Conservation (phyloP, 2,329 filamentous ascomycete species). For the Ophiocordyceps unilateralis region DNA sequence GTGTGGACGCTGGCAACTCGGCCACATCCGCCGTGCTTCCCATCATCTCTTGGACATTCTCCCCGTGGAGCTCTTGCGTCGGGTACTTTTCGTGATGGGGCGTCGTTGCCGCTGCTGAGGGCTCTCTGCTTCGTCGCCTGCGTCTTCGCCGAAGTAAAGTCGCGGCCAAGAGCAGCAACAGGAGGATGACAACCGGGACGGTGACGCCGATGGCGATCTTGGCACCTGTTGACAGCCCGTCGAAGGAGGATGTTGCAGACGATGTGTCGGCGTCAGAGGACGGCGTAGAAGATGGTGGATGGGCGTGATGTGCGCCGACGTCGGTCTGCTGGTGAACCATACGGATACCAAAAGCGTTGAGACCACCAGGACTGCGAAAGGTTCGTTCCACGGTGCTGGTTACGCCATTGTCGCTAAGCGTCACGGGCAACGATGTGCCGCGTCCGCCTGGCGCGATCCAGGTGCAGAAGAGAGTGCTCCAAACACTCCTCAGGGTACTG, state of each 20-base stretch:
- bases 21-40: not conserved
- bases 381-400: slow-evolving; percentile 7
- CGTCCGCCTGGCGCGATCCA: slow-evolving; percentile 12
- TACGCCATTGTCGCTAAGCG: slow-evolving; percentile 6
- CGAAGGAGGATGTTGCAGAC: not conserved
- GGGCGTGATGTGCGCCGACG: not conserved
- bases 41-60: slow-evolving; percentile 1
- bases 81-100: not conserved
- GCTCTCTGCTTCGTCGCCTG: not conserved
- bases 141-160: slow-evolving; percentile 12
- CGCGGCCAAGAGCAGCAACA: slow-evolving; percentile 4
- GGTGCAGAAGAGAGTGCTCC: slow-evolving; percentile 14
- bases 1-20: not conserved
- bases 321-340: slow-evolving; percentile 18
- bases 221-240: slow-evolving; percentile 8
- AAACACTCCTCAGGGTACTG: slow-evolving; percentile 6
- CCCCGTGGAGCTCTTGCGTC: slow-evolving; percentile 1
- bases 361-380: slow-evolving; percentile 9
- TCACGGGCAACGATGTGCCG: slow-evolving; percentile 10
- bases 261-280: not conserved
- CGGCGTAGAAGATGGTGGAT: not conserved
- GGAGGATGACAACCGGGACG: slow-evolving; percentile 12
- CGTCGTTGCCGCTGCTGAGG: not conserved
- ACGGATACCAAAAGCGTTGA: slow-evolving; percentile 17
- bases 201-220: slow-evolving; percentile 13